phyloP scores from a whole-genome alignment of 768 basidiomycete species.

The Kwoniella heveanensis region DNA sequence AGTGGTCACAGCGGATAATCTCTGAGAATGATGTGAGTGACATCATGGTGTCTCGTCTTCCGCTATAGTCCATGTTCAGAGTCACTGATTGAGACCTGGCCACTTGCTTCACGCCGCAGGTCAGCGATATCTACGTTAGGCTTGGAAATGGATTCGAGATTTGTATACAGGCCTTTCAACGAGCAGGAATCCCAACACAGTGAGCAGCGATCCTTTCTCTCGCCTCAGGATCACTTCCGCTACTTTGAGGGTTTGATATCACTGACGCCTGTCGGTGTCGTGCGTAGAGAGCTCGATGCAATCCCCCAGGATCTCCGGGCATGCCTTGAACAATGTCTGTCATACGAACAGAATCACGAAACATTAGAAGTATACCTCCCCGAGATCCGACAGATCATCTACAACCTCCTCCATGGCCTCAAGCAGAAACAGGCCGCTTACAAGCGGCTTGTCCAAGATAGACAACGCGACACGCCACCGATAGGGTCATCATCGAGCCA shows the following conservation, averaged over 20 bases:
- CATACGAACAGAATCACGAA: conserved; percentile 81
- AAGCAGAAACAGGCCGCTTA: conserved; percentile 88
- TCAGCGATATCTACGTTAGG: conserved; percentile 95
- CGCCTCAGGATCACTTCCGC: too few species aligned
- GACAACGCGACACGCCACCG: conserved; percentile 21
- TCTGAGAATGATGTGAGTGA: conserved; percentile 47
- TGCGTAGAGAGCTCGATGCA: conserved; percentile 72
- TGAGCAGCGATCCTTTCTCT: conserved; percentile 59
- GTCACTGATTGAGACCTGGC: not conserved
- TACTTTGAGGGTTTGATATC: too few species aligned
- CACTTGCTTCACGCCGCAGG: conserved; percentile 59
- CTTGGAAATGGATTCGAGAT: conserved; percentile 97
- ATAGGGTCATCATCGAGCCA: not conserved
- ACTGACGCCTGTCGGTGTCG: not conserved
- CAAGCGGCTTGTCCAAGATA: conserved; percentile 71
- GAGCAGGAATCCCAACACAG: conserved; percentile 87
- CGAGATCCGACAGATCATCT: conserved; percentile 87
- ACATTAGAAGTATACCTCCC: conserved; percentile 89
- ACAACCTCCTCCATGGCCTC: conserved; percentile 87
- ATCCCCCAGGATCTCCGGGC: conserved; percentile 87
- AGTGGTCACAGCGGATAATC: conserved; percentile 47
- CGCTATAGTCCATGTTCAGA: not conserved
- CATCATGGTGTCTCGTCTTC: not conserved
- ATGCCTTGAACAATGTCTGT: conserved; percentile 85
- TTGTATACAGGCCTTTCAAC: conserved; percentile 82